phyloP scores from a whole-genome alignment of 306 rosid genomes.

The Castanopsis chinensis region DNA sequence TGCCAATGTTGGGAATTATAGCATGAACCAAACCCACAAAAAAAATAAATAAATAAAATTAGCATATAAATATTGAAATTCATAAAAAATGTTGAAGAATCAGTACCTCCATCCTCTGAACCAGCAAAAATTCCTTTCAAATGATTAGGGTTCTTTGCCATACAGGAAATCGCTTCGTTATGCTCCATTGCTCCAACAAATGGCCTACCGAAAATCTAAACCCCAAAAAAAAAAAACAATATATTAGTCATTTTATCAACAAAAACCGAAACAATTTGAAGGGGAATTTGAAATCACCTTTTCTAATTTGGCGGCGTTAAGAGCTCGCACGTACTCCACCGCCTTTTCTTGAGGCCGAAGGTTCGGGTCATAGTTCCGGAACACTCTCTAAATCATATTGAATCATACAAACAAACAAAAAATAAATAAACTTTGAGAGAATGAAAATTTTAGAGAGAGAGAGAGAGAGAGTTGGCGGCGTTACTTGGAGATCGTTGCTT shows the following conservation, averaged over 20 bases:
- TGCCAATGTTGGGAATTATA: background rate
- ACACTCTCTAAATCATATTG: conserved; percentile 59
- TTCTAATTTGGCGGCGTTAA: conserved; percentile 86
- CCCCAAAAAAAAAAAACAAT: background rate
- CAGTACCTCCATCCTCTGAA: conserved; percentile 95
- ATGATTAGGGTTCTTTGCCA: conserved; percentile 83
- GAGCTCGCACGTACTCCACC: conserved; percentile 83
- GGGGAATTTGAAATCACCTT: conserved; percentile 41
- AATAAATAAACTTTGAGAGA: background rate
- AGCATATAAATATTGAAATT: background rate
- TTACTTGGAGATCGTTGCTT: conserved; percentile 91
- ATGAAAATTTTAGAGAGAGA: background rate
- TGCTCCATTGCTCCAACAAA: conserved; percentile 96
- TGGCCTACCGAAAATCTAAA: conserved; percentile 88
- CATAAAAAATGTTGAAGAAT: background rate
- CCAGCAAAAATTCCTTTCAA: conserved; percentile 86
- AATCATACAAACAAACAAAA: background rate
- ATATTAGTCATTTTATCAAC: background rate
- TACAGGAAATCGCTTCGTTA: conserved; percentile 74
- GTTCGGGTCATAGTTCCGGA: conserved; percentile 77
- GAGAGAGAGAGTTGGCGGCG: background rate
- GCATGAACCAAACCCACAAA: background rate
- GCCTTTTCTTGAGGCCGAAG: conserved; percentile 89
- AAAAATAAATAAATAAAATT: background rate
- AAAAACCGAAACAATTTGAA: background rate